These are phyloP conservation scores for Candolleomyces efflorescens DNA, from an alignment of 768 basidiomycete genomes.

Conservation along the genomic window DNA sequence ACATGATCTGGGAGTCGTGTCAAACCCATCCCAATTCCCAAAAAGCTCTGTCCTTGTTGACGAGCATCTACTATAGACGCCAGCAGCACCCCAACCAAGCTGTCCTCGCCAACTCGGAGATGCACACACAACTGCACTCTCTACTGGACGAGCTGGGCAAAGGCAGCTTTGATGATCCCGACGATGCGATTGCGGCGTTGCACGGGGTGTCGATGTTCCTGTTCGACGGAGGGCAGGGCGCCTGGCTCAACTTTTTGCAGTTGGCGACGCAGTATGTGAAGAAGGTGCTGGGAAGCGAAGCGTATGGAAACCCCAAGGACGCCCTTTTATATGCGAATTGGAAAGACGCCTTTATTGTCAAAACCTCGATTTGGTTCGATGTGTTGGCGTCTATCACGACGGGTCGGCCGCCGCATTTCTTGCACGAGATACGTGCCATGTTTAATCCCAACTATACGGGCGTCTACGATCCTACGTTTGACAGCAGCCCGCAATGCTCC, in stretches of 20 bases:
- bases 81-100: slow-evolving; percentile 16
- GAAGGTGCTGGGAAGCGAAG: slow-evolving; percentile 36
- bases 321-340: slow-evolving; percentile 37
- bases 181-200: slow-evolving; percentile 76
- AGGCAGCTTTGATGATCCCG: slow-evolving; percentile 33
- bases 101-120: slow-evolving; percentile 10
- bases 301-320: slow-evolving; percentile 33
- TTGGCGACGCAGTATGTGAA: slow-evolving; percentile 57
- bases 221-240: slow-evolving; percentile 70
- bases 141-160: slow-evolving; percentile 18
- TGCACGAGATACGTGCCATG: slow-evolving; percentile 49
- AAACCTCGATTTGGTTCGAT: slow-evolving; percentile 86
- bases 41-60: slow-evolving; percentile 58
- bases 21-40: slow-evolving; percentile 42
- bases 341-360: slow-evolving; percentile 70
- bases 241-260: slow-evolving; percentile 64
- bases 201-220: slow-evolving; percentile 74
- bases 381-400: slow-evolving; percentile 76
- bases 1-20: slow-evolving; percentile 49
- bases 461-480: slow-evolving; percentile 25
- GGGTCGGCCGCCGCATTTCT: slow-evolving; percentile 52
- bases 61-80: slow-evolving; percentile 47
- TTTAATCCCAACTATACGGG: slow-evolving; percentile 46
- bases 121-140: slow-evolving; percentile 18
- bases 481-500: slow-evolving; percentile 37